Conservation (phyloP, 176 grass and related monocot species). For the Tuctoria greenei region DNA sequence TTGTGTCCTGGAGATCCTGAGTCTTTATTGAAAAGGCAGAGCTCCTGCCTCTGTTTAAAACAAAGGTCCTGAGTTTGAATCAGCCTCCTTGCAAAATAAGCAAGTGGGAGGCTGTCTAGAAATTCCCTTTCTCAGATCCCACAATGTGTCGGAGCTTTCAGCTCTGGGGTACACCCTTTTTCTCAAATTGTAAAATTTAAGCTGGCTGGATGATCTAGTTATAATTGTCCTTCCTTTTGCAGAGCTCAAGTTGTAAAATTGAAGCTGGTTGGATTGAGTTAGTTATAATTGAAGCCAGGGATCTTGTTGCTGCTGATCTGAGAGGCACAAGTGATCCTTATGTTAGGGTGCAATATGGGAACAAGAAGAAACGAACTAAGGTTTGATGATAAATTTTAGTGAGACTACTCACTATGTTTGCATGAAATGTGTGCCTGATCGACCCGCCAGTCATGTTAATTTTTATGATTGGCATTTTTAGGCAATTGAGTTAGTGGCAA, state of each 20-base stretch:
- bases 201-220: slow-evolving; percentile 69
- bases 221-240: slow-evolving; percentile 46
- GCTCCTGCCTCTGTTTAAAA: no score
- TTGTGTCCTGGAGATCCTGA: no score
- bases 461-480: neutral
- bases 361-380: slow-evolving; percentile 87
- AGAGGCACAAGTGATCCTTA: slow-evolving; percentile 97
- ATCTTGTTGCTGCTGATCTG: slow-evolving; percentile 94
- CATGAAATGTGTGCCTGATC: neutral
- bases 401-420: neutral
- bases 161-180: no score
- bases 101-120: no score
- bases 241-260: slow-evolving; percentile 57
- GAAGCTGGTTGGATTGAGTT: slow-evolving; percentile 72
- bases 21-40: no score
- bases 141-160: no score
- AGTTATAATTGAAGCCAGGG: slow-evolving; percentile 78
- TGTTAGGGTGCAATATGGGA: slow-evolving; percentile 89
- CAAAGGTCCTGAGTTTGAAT: no score
- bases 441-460: no score
- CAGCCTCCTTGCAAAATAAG: no score
- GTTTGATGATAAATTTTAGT: slow-evolving; percentile 27
- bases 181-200: slow-evolving; percentile 41
- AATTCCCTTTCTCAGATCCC: no score
- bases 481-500: neutral